Percentiles rank a stretch among this genome's conserved stretches.
Conservation (phyloP, 148 eudicot genomes). For the Camellia japonica region DNA sequence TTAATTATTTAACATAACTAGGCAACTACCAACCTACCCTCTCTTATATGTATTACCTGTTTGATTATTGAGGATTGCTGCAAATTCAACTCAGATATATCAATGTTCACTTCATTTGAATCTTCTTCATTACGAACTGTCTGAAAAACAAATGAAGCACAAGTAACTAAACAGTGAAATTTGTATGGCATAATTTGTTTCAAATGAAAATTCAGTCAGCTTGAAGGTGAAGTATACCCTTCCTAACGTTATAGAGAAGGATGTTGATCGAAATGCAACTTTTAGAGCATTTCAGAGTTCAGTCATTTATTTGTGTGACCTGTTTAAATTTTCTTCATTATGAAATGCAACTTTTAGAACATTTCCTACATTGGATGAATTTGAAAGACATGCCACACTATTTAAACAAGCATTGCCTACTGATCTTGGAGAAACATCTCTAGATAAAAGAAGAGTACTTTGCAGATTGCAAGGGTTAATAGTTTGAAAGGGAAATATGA, state of each 20-base stretch:
- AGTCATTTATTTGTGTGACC: background rate
- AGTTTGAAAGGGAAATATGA: background rate
- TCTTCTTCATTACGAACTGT: conserved; percentile 32
- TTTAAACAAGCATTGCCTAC: background rate
- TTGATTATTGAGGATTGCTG: conserved; percentile 19
- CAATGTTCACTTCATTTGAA: conserved; percentile 34
- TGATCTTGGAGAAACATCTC: background rate
- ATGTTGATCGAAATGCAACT: background rate
- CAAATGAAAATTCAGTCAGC: background rate
- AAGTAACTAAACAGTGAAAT: background rate
- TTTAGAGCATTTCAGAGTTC: background rate
- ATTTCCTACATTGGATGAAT: background rate
- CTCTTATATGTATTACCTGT: conserved; percentile 22
- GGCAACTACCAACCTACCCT: background rate
- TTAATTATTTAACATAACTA: background rate
- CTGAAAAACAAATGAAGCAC: conserved; percentile 15
- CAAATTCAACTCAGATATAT: conserved; percentile 35
- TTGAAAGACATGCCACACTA: background rate
- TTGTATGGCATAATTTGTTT: background rate
- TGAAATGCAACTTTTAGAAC: background rate
- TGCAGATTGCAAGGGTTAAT: background rate
- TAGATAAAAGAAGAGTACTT: background rate
- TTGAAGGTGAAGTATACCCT: background rate
- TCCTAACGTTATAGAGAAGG: background rate
- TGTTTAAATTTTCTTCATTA: too few relatives aligned